Conservation (phyloP, 2,329 filamentous ascomycete genomes). For the Leptodontidium sp. region DNA sequence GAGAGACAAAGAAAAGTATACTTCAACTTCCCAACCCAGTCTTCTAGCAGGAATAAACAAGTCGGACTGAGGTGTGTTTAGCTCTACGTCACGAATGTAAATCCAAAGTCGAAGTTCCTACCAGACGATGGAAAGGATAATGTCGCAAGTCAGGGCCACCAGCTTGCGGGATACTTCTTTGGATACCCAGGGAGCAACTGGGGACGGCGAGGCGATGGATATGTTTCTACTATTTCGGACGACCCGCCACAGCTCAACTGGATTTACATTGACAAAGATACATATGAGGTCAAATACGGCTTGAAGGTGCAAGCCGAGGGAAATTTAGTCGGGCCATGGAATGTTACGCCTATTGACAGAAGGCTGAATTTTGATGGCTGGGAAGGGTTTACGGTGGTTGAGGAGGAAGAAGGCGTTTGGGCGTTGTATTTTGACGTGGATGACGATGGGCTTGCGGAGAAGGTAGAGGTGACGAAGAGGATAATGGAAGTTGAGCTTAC, state of each 20-base stretch:
- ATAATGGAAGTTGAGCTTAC: no score
- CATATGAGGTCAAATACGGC: slow-evolving; percentile 67
- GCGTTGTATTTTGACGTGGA: slow-evolving; percentile 61
- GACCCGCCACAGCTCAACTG: slow-evolving; percentile 73
- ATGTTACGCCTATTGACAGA: slow-evolving; percentile 74
- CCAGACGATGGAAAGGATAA: slow-evolving; percentile 53
- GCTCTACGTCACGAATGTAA: slow-evolving; percentile 45
- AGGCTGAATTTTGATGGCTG: slow-evolving; percentile 61
- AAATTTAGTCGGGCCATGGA: slow-evolving; percentile 84
- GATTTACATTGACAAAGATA: slow-evolving; percentile 71
- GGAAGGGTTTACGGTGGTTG: slow-evolving; percentile 64
- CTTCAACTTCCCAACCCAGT: not conserved
- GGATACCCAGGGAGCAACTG: slow-evolving; percentile 62
- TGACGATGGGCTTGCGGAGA: slow-evolving; percentile 48
- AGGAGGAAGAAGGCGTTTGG: slow-evolving; percentile 62
- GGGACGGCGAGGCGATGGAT: slow-evolving; percentile 54
- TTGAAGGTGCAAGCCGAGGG: slow-evolving; percentile 74
- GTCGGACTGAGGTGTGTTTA: slow-evolving; percentile 48
- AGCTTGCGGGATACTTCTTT: slow-evolving; percentile 65
- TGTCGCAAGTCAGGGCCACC: slow-evolving; percentile 52
- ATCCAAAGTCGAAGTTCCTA: slow-evolving; percentile 60
- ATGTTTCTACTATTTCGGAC: slow-evolving; percentile 61
- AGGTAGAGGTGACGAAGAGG: slow-evolving; percentile 47
- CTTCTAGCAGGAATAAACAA: not conserved
- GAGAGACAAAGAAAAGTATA: not conserved